A percentile compares a stretch with the other conserved stretches of the same genome.
Conservation (phyloP, 2,329 filamentous ascomycete species). For the Phaeosphaeriaceae sp. region DNA sequence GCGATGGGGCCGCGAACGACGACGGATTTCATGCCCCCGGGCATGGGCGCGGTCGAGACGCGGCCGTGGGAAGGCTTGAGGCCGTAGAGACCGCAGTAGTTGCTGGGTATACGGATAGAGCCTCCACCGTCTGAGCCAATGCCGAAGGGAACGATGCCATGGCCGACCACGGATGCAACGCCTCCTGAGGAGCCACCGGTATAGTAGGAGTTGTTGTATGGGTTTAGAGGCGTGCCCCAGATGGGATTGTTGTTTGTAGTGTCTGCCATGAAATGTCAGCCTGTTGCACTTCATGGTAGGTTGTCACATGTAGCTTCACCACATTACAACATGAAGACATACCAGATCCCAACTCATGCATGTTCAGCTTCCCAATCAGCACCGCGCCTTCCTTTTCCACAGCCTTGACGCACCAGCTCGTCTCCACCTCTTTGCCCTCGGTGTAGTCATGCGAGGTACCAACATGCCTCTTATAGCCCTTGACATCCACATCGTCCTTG, state of each 20-base stretch:
- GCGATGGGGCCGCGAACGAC: slow-evolving; percentile 79
- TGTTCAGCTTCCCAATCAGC: slow-evolving; percentile 77
- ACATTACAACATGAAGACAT: slow-evolving; percentile 27
- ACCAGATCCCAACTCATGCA: slow-evolving; percentile 81
- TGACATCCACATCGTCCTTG: slow-evolving; percentile 80
- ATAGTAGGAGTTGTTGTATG: slow-evolving; percentile 78
- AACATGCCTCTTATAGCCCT: slow-evolving; percentile 72
- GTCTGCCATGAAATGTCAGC: slow-evolving; percentile 55
- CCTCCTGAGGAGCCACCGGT: slow-evolving; percentile 84
- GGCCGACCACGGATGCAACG: slow-evolving; percentile 72
- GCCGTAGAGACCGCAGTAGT: slow-evolving; percentile 82
- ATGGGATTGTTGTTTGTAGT: slow-evolving; percentile 83
- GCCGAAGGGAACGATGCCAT: slow-evolving; percentile 77
- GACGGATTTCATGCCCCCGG: slow-evolving; percentile 67
- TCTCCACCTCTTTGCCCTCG: slow-evolving; percentile 57
- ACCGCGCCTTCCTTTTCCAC: slow-evolving; percentile 79
- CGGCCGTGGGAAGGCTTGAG: slow-evolving; percentile 81
- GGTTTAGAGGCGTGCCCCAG: slow-evolving; percentile 79
- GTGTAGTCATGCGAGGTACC: slow-evolving; percentile 70
- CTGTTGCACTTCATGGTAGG: not conserved
- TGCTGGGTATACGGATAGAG: slow-evolving; percentile 75
- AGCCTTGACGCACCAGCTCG: slow-evolving; percentile 74
- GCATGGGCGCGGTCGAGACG: slow-evolving; percentile 65
- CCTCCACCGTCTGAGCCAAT: slow-evolving; percentile 77
- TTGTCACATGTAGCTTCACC: no score